Evolutionary conservation across 1,139 yeast species (phyloP), one percentile per base, ranked within the genome.

Genomic region (Suhomyces yuchorum): DNA sequence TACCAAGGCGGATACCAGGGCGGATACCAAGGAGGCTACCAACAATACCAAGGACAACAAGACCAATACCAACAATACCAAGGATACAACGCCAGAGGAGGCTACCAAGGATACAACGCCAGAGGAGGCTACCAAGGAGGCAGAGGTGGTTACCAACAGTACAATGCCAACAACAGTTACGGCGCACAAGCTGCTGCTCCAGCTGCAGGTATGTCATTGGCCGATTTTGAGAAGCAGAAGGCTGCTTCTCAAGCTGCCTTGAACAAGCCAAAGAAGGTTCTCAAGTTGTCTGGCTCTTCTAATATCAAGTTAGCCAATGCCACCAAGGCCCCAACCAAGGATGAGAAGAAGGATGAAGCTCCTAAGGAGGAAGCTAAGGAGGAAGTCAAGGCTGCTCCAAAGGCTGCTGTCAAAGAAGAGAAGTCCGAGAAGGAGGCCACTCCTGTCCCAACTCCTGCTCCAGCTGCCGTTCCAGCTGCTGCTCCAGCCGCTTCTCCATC

Each of bases 181-280:
- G 66, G 65, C 3, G 34, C 35, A 12, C 62, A 67, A 38, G 57
- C 73, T n/a, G 73, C 72, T 2, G 30, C 61, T 45, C 54, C 55
- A 55, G 57, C 73, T n/a, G 74, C 72, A 51, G 95, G 93, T 45
- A 84, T 89, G 91, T 83, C 96, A 35, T 77, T 91, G 60, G 96
- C 91, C 49, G 96, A 91, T 62, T 90, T 84, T 71, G 88, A 89
- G 68, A 86, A 85, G 65, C 85, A 85, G 67, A 81, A 85, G 63
- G 71, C 75, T 51, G 73, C 70, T 40, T 57, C 70, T 50, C 71
- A 59, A 58, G 59, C 68, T 52, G 44, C 47, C 37, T 67, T 74
- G 60, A 73, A 70, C 60, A 84, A 85, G 62, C 87, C 89, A 51
- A 75, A 76, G 63, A 73, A 67, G 59, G 82, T 84, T 38, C 77